These are phyloP conservation scores for Toxoplasma gondii DNA, from an alignment of 169 alveolate species.

Conservation along the genomic window DNA sequence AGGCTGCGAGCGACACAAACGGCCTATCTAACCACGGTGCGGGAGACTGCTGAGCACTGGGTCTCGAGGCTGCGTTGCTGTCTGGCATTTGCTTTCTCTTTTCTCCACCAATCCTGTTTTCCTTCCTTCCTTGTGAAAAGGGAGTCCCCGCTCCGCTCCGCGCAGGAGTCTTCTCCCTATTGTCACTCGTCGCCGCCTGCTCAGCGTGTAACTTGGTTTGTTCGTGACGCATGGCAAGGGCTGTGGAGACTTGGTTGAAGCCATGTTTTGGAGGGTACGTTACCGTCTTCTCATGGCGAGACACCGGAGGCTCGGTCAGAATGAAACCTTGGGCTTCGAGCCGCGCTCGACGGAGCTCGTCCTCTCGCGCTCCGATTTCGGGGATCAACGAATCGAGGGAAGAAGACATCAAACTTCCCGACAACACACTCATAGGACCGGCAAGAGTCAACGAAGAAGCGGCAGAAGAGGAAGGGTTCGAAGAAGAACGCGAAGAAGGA, in stretches of 20 bases:
- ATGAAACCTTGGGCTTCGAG: background rate
- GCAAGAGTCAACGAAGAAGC: background rate
- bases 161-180: background rate
- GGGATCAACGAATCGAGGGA: background rate
- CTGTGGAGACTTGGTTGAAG: background rate
- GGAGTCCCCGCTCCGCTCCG: background rate
- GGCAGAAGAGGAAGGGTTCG: no score
- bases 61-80: background rate
- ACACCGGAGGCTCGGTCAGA: background rate
- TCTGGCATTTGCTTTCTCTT: no score
- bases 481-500: no score
- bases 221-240: background rate
- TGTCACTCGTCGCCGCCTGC: background rate
- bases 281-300: background rate
- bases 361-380: background rate
- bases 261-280: background rate
- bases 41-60: background rate
- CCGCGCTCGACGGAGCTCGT: background rate
- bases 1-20: background rate
- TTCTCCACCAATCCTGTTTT: background rate
- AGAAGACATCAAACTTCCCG: background rate
- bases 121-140: background rate
- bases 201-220: background rate
- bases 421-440: background rate
- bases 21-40: background rate